Evolutionary conservation across 1,284 basidiomycete genomes (phyloP), one percentile per base, ranked within the genome.

Genomic region (Singerocomus inundabilis): DNA sequence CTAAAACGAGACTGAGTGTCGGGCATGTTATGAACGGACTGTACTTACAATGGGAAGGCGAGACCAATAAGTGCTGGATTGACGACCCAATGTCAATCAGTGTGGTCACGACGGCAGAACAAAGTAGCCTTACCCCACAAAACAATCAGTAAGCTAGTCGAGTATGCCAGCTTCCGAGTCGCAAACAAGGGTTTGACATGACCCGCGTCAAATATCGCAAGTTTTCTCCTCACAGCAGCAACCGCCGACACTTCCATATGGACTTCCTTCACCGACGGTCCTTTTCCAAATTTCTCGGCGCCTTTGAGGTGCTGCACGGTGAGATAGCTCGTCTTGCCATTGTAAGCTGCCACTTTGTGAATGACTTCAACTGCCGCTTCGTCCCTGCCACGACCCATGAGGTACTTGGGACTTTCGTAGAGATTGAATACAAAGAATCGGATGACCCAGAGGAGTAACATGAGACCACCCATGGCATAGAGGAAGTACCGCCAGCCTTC

Each of bases 41-140:
- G 21, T 4, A 68, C 75, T 63, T 44, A 88, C 74, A 89, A 65
- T 30, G 87, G 83, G 63, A 85, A 88, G 3, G 85, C 85, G 11
- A 90, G 77, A 5, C 86, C 87, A 51, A 89, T 88, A 34, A 88
- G 69, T 3, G 79, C 84, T 86, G 48, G n/a, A 46, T 45, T 8
- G 42, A 29, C 8, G 28, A 39, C 13, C 26, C 35, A 16, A 33
- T 46, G 46, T 58, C 29, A 47, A 26, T 11, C 11, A 43, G 8
- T n/a, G 28, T 1, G 2, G 16, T 6, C 6, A 36, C 46, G 4
- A 35, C 1, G 8, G 6, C 24, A 35, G 24, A 31, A 21, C 24
- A 38, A 18, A 11, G 38, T 39, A n/a, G 51, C 6, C 72, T 51
- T 53, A 79, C 80, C 82, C 83, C 84, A 29, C 9, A 86, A 57